A percentile compares a stretch with the other conserved stretches of the same genome.
These are phyloP conservation scores for Pterocarpus macrocarpus DNA, from an alignment of 306 rosid species.

Conservation along the genomic window DNA sequence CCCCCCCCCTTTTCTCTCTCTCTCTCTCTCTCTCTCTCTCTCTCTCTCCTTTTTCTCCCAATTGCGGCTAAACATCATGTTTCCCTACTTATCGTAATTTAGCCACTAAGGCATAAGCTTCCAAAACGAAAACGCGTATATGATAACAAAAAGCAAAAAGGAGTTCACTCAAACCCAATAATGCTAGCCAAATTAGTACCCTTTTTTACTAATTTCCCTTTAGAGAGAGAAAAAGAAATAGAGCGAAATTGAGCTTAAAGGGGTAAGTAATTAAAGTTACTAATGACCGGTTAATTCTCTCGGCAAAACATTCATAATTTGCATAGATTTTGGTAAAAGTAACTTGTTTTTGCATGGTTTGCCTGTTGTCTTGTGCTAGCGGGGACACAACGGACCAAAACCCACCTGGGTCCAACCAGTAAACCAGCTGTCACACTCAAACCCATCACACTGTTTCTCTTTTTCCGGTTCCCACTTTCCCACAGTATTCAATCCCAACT, in stretches of 20 bases:
- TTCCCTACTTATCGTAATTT: neutral
- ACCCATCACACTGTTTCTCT: constrained; percentile 28
- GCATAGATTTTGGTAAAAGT: neutral
- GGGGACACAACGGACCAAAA: constrained; percentile 38
- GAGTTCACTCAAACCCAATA: neutral
- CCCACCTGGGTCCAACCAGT: constrained; percentile 67
- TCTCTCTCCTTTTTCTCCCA: neutral
- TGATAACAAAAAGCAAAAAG: neutral
- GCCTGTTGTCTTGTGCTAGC: too few relatives aligned
- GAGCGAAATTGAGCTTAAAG: neutral
- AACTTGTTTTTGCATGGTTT: neutral
- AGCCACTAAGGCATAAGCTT: neutral
- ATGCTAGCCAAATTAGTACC: too few relatives aligned
- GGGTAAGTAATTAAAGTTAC: neutral
- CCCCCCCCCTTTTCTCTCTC: neutral
- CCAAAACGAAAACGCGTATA: neutral
- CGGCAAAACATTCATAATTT: neutral
- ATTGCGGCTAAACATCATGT: constrained; percentile 42
- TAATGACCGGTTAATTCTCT: neutral
- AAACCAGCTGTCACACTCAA: constrained; percentile 68
- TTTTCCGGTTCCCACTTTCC: constrained; percentile 26
- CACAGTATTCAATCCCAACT: constrained; percentile 31
- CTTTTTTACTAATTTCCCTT: neutral
- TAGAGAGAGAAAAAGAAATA: neutral
- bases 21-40: too few relatives aligned